A percentile compares a stretch with the other conserved stretches of the same genome.
Conservation (phyloP, 2,329 filamentous ascomycete species). For the Aquanectria penicillioides region DNA sequence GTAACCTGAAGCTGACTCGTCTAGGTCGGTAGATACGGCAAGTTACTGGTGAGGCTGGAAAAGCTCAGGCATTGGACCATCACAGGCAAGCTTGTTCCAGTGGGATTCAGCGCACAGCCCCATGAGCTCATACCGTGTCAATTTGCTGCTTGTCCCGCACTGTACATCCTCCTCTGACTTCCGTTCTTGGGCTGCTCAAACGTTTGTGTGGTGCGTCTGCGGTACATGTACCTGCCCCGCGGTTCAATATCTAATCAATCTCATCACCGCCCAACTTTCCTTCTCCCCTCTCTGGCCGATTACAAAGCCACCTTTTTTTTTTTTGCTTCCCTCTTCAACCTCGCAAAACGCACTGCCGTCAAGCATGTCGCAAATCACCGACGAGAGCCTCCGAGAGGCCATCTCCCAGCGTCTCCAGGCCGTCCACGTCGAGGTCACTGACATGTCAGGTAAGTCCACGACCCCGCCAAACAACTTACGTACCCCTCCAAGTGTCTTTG, state of each 20-base stretch:
- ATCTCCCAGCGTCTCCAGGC: slow-evolving; percentile 78
- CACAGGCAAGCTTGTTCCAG: too few species aligned
- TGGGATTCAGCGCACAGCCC: neutral
- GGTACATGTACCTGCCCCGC: too few species aligned
- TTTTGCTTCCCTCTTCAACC: neutral
- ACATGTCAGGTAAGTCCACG: slow-evolving; percentile 80
- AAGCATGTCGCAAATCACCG: slow-evolving; percentile 73
- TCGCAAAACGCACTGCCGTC: neutral
- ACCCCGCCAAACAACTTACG: slow-evolving; percentile 16
- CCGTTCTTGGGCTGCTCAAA: slow-evolving; percentile 8
- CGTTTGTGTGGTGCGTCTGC: too few species aligned
- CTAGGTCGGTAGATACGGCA: too few species aligned
- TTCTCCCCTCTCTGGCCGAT: slow-evolving; percentile 2
- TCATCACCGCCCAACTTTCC: slow-evolving; percentile 34
- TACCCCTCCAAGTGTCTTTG: neutral
- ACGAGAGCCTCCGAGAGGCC: slow-evolving; percentile 74
- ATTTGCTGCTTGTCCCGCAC: slow-evolving; percentile 12
- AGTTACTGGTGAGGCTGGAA: too few species aligned
- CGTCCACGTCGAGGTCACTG: slow-evolving; percentile 85
- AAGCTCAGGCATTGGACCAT: too few species aligned
- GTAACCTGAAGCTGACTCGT: neutral
- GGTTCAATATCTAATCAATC: slow-evolving; percentile 52
- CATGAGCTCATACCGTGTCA: slow-evolving; percentile 49
- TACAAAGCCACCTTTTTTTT: neutral
- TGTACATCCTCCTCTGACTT: slow-evolving; percentile 19